Conservation (phyloP, 495 filamentous ascomycete species). For the Penicillium subrubescens region DNA sequence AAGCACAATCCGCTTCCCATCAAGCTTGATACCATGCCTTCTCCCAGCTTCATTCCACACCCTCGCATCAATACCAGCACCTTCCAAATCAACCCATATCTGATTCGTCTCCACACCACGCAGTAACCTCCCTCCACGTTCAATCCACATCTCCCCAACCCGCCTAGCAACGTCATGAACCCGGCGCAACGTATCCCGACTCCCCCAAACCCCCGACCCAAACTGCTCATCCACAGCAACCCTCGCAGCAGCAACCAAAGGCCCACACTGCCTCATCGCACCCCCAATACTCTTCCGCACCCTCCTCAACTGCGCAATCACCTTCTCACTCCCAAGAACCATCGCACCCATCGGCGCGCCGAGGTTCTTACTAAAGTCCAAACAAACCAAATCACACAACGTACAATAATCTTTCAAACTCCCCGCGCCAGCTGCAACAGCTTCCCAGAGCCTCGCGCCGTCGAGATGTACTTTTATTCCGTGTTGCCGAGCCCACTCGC, state of each 20-base stretch:
- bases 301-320: neutral
- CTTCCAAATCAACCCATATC: neutral
- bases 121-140: neutral
- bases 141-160: neutral
- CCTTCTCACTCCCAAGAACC: neutral
- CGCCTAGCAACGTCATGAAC: neutral
- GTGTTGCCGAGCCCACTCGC: neutral
- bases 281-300: neutral
- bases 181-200: neutral
- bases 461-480: neutral
- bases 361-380: conserved; percentile 4
- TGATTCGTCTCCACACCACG: neutral
- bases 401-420: neutral
- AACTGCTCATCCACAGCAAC: neutral
- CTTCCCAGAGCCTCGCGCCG: neutral
- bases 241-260: neutral
- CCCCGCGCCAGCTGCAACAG: neutral
- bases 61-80: neutral
- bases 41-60: neutral
- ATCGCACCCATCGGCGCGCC: conserved; percentile 2
- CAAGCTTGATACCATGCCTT: neutral
- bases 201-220: neutral
- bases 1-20: conserved; percentile 4
- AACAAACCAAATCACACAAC: neutral
- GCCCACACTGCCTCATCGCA: neutral